Evolutionary conservation across 176 grass and related monocot species (phyloP).

Genomic region (Leersia perrieri): DNA sequence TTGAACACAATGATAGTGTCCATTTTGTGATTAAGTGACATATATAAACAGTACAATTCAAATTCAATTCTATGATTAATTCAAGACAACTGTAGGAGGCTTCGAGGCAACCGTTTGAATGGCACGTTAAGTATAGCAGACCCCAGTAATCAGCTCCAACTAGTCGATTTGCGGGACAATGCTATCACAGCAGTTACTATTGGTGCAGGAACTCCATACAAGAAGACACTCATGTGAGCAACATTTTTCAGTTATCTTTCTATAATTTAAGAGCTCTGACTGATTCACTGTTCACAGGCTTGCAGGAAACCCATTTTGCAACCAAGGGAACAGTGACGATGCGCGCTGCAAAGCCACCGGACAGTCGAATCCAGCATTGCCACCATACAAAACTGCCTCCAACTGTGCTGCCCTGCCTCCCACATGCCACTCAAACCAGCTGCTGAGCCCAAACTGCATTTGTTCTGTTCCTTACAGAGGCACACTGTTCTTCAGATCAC

Average conservation of each 20-base stretch:
- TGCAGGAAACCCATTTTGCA: constrained; percentile 62
- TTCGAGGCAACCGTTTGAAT: constrained; percentile 62
- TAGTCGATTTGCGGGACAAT: constrained; percentile 76
- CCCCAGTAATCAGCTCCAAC: constrained; percentile 48
- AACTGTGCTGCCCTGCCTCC: constrained; percentile 40
- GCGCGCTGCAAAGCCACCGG: constrained; percentile 43
- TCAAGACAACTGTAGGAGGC: constrained; percentile 38
- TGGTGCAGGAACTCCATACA: constrained; percentile 35
- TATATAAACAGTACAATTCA: neutral
- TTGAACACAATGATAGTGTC: neutral
- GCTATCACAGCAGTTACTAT: constrained; percentile 15
- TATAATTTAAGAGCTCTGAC: neutral
- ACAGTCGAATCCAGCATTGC: constrained; percentile 11
- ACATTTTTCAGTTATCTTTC: neutral
- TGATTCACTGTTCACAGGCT: constrained; percentile 43
- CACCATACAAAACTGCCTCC: constrained; percentile 40
- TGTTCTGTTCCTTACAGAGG: constrained; percentile 77
- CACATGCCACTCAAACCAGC: constrained; percentile 31
- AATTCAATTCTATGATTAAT: neutral
- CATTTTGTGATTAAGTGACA: neutral
- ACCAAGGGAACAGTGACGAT: neutral
- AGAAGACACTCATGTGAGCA: constrained; percentile 53
- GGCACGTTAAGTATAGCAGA: constrained; percentile 59
- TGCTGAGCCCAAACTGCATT: constrained; percentile 56
- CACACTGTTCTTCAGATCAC: constrained; percentile 65